Evolutionary conservation across 2,329 filamentous ascomycete genomes (phyloP).

Genomic region (Hypomyces perniciosus): DNA sequence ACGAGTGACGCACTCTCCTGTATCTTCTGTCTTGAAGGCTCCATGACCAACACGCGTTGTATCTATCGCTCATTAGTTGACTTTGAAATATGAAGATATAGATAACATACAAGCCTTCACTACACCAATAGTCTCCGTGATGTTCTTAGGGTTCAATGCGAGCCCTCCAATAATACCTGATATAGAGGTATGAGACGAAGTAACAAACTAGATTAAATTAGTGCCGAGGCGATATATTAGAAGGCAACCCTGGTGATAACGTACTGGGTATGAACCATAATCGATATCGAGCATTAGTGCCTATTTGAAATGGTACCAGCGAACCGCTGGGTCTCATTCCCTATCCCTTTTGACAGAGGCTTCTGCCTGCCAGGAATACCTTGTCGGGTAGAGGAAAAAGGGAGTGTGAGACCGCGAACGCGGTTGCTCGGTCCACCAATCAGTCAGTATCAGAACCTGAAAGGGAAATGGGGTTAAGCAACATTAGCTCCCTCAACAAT

Average conservation of each 20-base stretch:
- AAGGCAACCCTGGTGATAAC: conserved; percentile 15
- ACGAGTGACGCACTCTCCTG: conserved; percentile 27
- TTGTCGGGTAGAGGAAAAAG: too few species aligned
- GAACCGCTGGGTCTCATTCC: too few species aligned
- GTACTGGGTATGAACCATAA: conserved; percentile 35
- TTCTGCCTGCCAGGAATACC: too few species aligned
- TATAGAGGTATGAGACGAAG: conserved; percentile 49
- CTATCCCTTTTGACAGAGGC: too few species aligned
- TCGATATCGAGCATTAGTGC: conserved; percentile 62
- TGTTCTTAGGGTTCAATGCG: conserved; percentile 53
- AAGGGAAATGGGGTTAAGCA: not conserved
- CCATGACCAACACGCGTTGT: conserved; percentile 58
- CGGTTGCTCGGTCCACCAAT: conserved; percentile 23
- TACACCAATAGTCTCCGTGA: conserved; percentile 57
- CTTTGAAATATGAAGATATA: conserved; percentile 17
- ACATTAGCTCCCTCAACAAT: conserved; percentile 58
- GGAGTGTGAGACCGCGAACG: conserved; percentile 13
- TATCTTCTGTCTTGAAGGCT: conserved; percentile 61
- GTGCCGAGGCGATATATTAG: conserved; percentile 10
- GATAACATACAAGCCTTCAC: conserved; percentile 54
- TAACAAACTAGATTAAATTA: conserved; percentile 35
- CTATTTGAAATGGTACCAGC: conserved; percentile 14
- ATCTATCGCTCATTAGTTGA: conserved; percentile 34
- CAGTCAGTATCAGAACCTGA: conserved; percentile 18
- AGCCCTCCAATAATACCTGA: conserved; percentile 57